Conservation (phyloP, 768 basidiomycete species). For the Lentinula raphanica region DNA sequence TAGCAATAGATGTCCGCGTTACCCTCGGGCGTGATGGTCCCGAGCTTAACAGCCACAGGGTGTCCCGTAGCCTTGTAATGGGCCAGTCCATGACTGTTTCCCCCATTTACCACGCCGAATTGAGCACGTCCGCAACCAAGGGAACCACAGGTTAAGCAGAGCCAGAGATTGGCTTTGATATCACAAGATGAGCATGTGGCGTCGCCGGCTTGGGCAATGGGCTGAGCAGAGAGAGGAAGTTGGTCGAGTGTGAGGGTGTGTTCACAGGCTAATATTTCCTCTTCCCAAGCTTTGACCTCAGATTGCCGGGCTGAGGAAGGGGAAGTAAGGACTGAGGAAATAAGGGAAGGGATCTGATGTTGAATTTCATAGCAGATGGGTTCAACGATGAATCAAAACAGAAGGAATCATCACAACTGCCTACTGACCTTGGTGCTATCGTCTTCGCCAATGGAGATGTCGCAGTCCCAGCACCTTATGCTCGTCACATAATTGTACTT, state of each 20-base stretch:
- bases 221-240: conserved; percentile 27
- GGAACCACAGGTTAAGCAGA: conserved; percentile 87
- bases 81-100: conserved; percentile 83
- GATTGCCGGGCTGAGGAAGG: conserved; percentile 88
- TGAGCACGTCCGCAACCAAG: conserved; percentile 88
- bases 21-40: conserved; percentile 95
- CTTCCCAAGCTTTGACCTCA: conserved; percentile 97
- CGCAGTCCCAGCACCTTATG: conserved; percentile 77
- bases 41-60: conserved; percentile 84
- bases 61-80: conserved; percentile 76
- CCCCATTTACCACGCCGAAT: conserved; percentile 64
- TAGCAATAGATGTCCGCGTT: conserved; percentile 94
- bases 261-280: conserved; percentile 84
- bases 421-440: conserved; percentile 29
- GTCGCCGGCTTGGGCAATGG: conserved; percentile 56
- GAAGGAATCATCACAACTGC: conserved; percentile 24
- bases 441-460: conserved; percentile 41
- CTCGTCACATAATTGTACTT: conserved; percentile 66
- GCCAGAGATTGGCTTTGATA: conserved; percentile 89
- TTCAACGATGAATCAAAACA: background rate
- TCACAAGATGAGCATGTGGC: conserved; percentile 82
- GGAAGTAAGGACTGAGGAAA: conserved; percentile 69
- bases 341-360: conserved; percentile 46
- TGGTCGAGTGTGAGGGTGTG: conserved; percentile 56
- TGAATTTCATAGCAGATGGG: background rate